Percentiles rank a stretch among this genome's conserved stretches.
Conservation (phyloP, 495 filamentous ascomycete species). For the Pseudoneurospora amorphoporcata region DNA sequence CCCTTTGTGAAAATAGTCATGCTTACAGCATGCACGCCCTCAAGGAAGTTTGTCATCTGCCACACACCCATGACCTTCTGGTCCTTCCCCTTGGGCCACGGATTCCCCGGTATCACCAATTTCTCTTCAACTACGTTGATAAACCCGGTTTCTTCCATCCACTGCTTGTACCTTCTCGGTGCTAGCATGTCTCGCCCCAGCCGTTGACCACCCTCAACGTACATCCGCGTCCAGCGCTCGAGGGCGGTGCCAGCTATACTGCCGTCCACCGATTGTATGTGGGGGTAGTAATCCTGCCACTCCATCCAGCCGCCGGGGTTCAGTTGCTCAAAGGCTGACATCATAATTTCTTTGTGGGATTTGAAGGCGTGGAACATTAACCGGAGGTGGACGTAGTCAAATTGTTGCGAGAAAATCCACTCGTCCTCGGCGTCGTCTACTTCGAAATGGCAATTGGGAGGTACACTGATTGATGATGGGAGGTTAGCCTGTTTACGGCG, state of each 20-base stretch:
- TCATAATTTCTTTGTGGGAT: constrained; percentile 2
- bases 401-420: constrained; percentile 33
- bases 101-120: constrained; percentile 40
- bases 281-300: constrained; percentile 32
- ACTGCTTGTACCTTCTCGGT: constrained; percentile 16
- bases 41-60: constrained; percentile 25
- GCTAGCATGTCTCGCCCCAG: constrained; percentile 15
- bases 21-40: constrained; percentile 38
- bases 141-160: constrained; percentile 32
- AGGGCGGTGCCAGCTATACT: constrained; percentile 18
- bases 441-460: constrained; percentile 38
- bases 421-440: constrained; percentile 42
- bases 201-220: constrained; percentile 15
- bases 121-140: constrained; percentile 31
- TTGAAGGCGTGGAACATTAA: constrained; percentile 33
- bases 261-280: constrained; percentile 21
- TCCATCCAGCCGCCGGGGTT: constrained; percentile 43
- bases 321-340: constrained; percentile 31
- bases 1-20: constrained; percentile 42
- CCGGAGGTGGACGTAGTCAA: constrained; percentile 42
- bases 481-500: neutral
- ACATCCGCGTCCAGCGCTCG: constrained; percentile 21
- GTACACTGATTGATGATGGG: constrained; percentile 17
- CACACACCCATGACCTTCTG: constrained; percentile 39
- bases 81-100: constrained; percentile 40